Evolutionary conservation across 2,329 filamentous ascomycete species (phyloP).

Genomic region (Trichoderma koningii): DNA sequence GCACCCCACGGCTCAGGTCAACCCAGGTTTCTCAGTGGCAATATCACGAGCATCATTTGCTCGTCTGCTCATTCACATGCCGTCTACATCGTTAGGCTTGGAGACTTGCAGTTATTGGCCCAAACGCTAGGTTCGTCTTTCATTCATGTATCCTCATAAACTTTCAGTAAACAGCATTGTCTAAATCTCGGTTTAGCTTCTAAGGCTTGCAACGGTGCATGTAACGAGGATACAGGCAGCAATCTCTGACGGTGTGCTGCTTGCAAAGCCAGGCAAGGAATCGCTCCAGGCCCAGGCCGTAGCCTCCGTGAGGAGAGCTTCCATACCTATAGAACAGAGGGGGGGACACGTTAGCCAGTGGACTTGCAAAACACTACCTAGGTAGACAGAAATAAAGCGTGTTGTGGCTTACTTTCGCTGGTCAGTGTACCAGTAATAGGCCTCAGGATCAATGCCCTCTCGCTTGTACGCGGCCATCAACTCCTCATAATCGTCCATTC

Average conservation of each 20-base stretch:
- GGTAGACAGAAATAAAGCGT: background rate
- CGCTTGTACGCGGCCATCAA: constrained; percentile 84
- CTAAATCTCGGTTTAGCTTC: constrained; percentile 27
- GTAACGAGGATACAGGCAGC: constrained; percentile 76
- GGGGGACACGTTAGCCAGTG: constrained; percentile 2
- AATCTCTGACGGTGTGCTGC: constrained; percentile 64
- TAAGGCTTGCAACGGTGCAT: constrained; percentile 79
- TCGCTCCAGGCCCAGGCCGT: constrained; percentile 69
- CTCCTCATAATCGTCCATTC: constrained; percentile 89
- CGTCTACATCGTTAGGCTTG: background rate
- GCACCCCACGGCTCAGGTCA: background rate
- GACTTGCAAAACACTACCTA: no score
- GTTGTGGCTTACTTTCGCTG: constrained; percentile 69
- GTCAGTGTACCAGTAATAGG: constrained; percentile 99
- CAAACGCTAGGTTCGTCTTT: background rate
- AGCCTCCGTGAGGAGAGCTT: constrained; percentile 87
- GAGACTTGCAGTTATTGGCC: background rate
- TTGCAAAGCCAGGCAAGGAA: constrained; percentile 65
- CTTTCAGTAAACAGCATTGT: constrained; percentile 2
- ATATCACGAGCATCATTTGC: background rate
- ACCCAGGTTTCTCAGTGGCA: background rate
- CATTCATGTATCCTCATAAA: constrained; percentile 12
- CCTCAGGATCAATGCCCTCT: constrained; percentile 78
- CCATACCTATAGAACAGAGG: constrained; percentile 60
- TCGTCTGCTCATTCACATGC: background rate